A percentile compares a stretch with the other conserved stretches of the same genome.
Conservation (phyloP, 2,329 filamentous ascomycete genomes). For the Gnomoniopsis smithogilvyi region DNA sequence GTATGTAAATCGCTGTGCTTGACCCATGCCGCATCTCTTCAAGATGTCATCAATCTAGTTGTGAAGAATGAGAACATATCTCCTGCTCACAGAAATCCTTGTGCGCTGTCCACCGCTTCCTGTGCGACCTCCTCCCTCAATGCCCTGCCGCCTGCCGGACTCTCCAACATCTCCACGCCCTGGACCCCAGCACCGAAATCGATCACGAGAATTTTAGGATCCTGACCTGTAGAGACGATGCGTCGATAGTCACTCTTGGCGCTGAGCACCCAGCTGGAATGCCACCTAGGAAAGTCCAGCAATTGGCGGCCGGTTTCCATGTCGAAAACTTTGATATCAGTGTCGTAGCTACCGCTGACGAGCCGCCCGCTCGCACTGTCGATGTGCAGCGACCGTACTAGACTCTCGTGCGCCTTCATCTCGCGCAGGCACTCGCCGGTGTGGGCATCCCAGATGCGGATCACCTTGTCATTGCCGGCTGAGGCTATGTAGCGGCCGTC, state of each 20-base stretch:
- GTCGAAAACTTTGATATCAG: slow-evolving; percentile 92
- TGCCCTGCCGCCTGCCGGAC: slow-evolving; percentile 22
- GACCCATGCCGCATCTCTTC: no score
- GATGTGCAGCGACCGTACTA: slow-evolving; percentile 88
- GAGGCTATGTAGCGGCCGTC: slow-evolving; percentile 92
- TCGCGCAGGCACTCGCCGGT: slow-evolving; percentile 80
- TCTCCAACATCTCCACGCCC: slow-evolving; percentile 58
- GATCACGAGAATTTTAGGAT: slow-evolving; percentile 87
- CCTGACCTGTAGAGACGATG: slow-evolving; percentile 92
- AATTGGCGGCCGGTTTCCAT: slow-evolving; percentile 75
- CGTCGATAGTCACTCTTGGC: slow-evolving; percentile 94
- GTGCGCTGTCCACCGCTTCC: slow-evolving; percentile 1
- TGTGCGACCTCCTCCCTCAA: not conserved
- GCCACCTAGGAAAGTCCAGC: slow-evolving; percentile 90
- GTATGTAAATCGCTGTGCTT: no score
- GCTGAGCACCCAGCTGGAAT: slow-evolving; percentile 92
- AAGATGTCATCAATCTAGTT: no score
- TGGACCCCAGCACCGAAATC: slow-evolving; percentile 73
- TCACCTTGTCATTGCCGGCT: slow-evolving; percentile 91
- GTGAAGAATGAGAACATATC: no score
- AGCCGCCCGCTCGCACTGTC: slow-evolving; percentile 84
- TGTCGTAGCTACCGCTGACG: slow-evolving; percentile 90
- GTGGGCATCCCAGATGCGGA: slow-evolving; percentile 93
- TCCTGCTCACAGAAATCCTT: slow-evolving; percentile 7
- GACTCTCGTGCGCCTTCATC: slow-evolving; percentile 76